Conservation (phyloP, 306 rosid genomes). For the Quercus dentata region DNA sequence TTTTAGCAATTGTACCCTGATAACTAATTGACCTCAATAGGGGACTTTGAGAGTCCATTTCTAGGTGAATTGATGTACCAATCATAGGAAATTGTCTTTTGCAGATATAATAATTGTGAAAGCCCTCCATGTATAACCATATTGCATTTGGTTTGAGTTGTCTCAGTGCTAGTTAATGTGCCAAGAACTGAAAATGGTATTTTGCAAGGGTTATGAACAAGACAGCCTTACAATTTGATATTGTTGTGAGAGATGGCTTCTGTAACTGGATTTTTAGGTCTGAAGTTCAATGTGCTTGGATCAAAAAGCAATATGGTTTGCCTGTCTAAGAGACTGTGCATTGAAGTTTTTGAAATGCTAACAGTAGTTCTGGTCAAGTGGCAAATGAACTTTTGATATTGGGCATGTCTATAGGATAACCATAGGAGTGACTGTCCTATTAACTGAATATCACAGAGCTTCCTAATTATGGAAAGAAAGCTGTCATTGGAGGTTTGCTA, state of each 20-base stretch:
- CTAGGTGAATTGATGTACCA: neutral
- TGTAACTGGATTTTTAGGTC: neutral
- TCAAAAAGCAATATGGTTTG: conserved; percentile 4
- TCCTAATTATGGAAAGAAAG: neutral
- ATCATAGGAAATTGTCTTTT: neutral
- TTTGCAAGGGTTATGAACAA: neutral
- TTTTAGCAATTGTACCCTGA: neutral
- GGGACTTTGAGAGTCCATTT: neutral
- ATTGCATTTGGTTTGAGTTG: no score
- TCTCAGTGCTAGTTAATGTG: no score
- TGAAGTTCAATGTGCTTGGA: conserved; percentile 11
- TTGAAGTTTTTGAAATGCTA: no score
- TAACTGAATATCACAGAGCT: neutral
- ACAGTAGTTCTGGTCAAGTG: neutral
- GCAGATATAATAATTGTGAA: neutral
- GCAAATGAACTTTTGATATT: neutral
- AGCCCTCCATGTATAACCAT: neutral
- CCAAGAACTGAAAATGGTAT: neutral
- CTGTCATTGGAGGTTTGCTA: neutral
- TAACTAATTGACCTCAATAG: neutral
- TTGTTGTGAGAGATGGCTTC: neutral
- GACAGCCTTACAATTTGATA: neutral
- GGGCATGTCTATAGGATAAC: neutral
- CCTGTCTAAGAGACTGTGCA: neutral
- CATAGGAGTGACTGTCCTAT: neutral